Conservation (phyloP, 805 yeast genomes). For the Yamadazyma takamatsuzukensis region DNA sequence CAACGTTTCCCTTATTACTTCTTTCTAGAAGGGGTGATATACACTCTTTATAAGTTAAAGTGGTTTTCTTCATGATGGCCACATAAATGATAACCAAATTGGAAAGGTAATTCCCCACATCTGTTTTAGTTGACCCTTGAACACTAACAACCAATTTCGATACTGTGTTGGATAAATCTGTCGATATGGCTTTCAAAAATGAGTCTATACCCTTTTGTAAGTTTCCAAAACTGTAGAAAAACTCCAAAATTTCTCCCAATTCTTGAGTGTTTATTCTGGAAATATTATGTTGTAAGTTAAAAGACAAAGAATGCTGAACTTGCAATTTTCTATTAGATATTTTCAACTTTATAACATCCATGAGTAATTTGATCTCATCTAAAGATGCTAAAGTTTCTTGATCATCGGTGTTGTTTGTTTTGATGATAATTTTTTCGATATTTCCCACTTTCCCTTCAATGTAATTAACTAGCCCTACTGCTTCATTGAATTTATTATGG, state of each 20-base stretch:
- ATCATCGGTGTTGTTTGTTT: conserved; percentile 5
- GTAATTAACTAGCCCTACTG: conserved; percentile 39
- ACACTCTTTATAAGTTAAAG: conserved; percentile 48
- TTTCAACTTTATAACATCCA: conserved; percentile 41
- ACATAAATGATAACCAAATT: conserved; percentile 38
- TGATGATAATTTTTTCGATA: conserved; percentile 23
- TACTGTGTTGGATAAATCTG: conserved; percentile 27
- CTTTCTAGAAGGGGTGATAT: conserved; percentile 39
- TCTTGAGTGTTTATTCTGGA: conserved; percentile 26
- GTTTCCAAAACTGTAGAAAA: conserved; percentile 31
- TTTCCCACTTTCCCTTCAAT: conserved; percentile 29
- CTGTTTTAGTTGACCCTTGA: conserved; percentile 42
- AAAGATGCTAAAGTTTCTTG: conserved; percentile 11
- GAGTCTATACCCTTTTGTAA: conserved; percentile 34
- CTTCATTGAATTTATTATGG: conserved; percentile 49
- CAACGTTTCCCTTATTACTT: conserved; percentile 26
- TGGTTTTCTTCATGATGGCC: conserved; percentile 51
- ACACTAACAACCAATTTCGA: conserved; percentile 33
- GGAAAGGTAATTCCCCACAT: conserved; percentile 37
- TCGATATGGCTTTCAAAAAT: conserved; percentile 32
- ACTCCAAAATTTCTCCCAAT: conserved; percentile 31
- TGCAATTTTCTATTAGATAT: conserved; percentile 33
- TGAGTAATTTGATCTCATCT: conserved; percentile 24
- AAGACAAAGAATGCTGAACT: conserved; percentile 32
- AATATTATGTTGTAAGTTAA: conserved; percentile 36